Base-by-base conservation (phyloP, 164 flowering plant genomes). In the Chloranthus sessilifolius region DNA sequence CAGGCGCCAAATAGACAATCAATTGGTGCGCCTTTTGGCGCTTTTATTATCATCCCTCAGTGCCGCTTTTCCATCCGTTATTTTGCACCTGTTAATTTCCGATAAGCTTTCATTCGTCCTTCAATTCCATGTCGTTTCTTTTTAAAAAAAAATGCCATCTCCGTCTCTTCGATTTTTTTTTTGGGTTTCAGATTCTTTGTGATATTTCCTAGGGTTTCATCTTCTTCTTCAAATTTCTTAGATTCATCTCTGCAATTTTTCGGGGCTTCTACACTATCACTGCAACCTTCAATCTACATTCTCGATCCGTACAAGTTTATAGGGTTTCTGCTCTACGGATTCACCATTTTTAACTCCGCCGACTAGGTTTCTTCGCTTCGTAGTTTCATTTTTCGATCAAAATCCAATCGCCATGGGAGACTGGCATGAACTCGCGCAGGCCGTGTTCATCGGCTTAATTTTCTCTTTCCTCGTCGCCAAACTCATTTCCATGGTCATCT, bases 381-480 rank as follows among this genome's bases (percentile, higher is more conserved):
- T 11, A 9, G 20, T n/a, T 23, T 11, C 12, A 5, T 29, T 27
- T 46, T 16, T 47, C 19, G 20, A 16, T 47, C n/a, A 26, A 20
- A 30, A 0, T 17, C n/a, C n/a, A 17, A 36, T 25, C 15, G 23
- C 35, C 23, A 74, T 72, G 74, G 77, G 53, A 11, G 97, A 88
- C 15, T 92, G 95, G 95, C 82, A 78, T 23, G 79, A 72, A 22
- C 73, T 79, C 1, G 58, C 65, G 1, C 97, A 89, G 31, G 73
- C 95, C 8, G 62, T 89, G 1, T 6, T 89, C 46, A 57, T 94
- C 6, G 96, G 89, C 4, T 60, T 94, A 19, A 59, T 94, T 16
- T 88, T 89, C 75, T 74, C 97, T 0, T 89, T 70, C 66, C 86
- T 94, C 12, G 66, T 89, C 15, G 95, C 99, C 2, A 89, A 89